Evolutionary conservation across 257 asterid genomes (phyloP), one percentile per base, ranked within the genome.

Genomic region (Solanum lignicaule): DNA sequence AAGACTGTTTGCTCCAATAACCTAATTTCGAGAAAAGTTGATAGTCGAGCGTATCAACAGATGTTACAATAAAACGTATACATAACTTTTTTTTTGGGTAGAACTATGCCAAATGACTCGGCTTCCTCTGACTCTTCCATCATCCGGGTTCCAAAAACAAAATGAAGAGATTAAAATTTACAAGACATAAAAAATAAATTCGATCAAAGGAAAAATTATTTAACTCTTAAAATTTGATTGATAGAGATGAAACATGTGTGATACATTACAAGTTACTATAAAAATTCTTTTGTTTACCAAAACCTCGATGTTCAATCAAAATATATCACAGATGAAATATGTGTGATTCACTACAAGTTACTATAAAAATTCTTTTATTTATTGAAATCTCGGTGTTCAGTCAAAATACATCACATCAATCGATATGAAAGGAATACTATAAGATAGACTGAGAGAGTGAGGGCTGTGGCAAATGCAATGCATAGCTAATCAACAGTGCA

Each of bases 401-500:
- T 33, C 9, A 74, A 74, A 21, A 5, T 18, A 3, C 20, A 36
- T 36, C 32, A 11, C 52, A 74, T 36, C 9, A 74, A 11, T 74
- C 4, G 10, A 11, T 5, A 73, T 0, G 52, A 7, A 20, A 6
- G 55, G 20, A n/a, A 75, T 23, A 76, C 3, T 39, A 82, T 29
- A 82, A 18, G 69, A 82, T 18, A 48, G 86, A 48, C 29, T 48
- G 41, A 46, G 78, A 84, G 87, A 66, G 78, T 65, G 68, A 68
- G 68, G 65, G 87, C 58, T 85, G 87, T 38, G 66, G 79, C 81
- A 85, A 33, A 62, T 23, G 87, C 87, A 66, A 65, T 85, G 87
- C 87, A 85, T 39, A 46, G 87, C 66, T 85, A 85, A 85, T 85
- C 82, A 38, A 85, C 68, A 85, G 87, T 85, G 29, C n/a, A 68